These are phyloP conservation scores for Cornus florida DNA, from an alignment of 148 eudicot genomes.

Conservation along the genomic window DNA sequence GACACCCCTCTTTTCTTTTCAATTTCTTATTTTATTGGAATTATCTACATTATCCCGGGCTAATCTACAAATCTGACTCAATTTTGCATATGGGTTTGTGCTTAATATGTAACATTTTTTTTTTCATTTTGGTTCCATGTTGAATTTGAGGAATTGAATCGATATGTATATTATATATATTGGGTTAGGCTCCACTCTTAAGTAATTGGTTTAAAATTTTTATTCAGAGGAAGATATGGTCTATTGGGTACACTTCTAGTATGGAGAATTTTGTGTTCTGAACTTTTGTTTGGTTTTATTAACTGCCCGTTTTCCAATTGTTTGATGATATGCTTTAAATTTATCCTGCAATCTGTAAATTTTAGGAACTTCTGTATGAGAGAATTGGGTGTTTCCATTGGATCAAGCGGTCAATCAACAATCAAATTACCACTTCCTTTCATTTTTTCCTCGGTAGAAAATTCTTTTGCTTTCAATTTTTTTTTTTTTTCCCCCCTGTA, in stretches of 20 bases:
- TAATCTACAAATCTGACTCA: not conserved
- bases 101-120: not conserved
- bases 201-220: not conserved
- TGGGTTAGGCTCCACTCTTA: not conserved
- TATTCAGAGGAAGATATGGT: not conserved
- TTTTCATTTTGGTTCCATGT: not conserved
- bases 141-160: not conserved
- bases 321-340: too few relatives aligned
- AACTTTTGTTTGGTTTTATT: not conserved
- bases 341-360: not conserved
- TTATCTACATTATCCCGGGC: not conserved
- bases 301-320: too few relatives aligned
- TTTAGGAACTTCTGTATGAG: not conserved
- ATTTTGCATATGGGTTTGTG: slow-evolving; percentile 12
- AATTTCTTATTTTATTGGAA: not conserved
- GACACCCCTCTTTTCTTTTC: not conserved
- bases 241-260: not conserved
- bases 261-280: not conserved
- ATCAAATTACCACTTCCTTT: too few relatives aligned
- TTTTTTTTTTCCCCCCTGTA: too few relatives aligned
- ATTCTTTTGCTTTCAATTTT: not conserved
- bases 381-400: not conserved
- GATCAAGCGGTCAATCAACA: too few relatives aligned
- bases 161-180: not conserved
- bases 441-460: too few relatives aligned